Base-by-base conservation (phyloP, 1,284 basidiomycete species). In the Trichosporon sp. region DNA sequence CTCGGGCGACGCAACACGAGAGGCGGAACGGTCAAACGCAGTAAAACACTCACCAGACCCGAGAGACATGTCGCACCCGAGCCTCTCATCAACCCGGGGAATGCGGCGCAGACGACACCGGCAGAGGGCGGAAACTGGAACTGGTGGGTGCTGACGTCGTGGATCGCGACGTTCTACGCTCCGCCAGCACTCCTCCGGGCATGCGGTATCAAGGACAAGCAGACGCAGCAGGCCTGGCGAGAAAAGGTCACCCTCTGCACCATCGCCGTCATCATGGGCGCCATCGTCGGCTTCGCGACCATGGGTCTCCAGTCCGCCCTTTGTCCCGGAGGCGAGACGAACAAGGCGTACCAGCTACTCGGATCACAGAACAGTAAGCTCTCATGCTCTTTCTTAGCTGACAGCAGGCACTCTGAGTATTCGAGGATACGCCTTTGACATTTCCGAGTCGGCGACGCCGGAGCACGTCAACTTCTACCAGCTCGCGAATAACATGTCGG, bases 221-320 rank as follows among this genome's bases (percentile, higher is more conserved):
- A 88, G 68, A 87, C 90, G 71, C 87, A 90, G 75, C 93, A 98
- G 84, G 97, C 97, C 0, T 99, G 97, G 97, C 89, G 97, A 77
- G 97, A 99, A 85, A 99, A 99, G 87, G 90, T 98, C 72, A 90
- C 95, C 5, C 88, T 99, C 7, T 98, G 95, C 82, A 90, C 91
- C 83, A 91, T 97, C 79, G 92, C 94, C 68, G 77, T 90, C 71
- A 40, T 93, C 31, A 84, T 98, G 31, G 97, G 95, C 76, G 91
- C 87, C 26, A 84, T 88, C 65, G 89, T 98, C 68, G 96, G 93
- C 8, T 99, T 98, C 84, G 88, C 92, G 71, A 99, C 97, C 64
- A 93, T 99, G 80, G 97, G 96, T 19, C 89, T 98, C 70, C 94
- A 98, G 84, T 90, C 90, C 74, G 92, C 93, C 26, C 88, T 99